A percentile compares a stretch with the other conserved stretches of the same genome.
Conservation (phyloP, 192 early-diverging fungal genomes). For the Coemansia reversa region DNA sequence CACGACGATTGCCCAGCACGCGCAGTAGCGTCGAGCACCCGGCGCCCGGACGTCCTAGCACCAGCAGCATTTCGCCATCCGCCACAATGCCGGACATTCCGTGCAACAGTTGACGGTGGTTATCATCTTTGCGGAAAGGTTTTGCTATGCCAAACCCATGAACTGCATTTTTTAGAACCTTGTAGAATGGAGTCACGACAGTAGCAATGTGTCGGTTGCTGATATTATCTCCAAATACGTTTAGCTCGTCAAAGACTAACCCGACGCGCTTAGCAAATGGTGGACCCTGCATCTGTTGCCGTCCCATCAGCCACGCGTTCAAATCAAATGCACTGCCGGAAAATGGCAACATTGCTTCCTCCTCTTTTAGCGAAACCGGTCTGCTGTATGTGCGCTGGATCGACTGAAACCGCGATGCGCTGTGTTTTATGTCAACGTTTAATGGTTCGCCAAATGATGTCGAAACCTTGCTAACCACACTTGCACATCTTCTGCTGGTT, state of each 20-base stretch:
- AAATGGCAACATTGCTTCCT: slow-evolving; percentile 22
- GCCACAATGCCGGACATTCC: slow-evolving; percentile 64
- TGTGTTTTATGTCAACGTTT: slow-evolving; percentile 39
- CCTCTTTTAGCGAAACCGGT: slow-evolving; percentile 24
- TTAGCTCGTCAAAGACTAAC: slow-evolving; percentile 41
- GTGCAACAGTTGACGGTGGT: slow-evolving; percentile 54
- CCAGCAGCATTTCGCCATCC: slow-evolving; percentile 71
- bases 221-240: slow-evolving; percentile 37
- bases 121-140: slow-evolving; percentile 2
- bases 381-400: slow-evolving; percentile 49
- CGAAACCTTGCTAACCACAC: too few species aligned
- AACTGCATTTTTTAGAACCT: slow-evolving; percentile 17
- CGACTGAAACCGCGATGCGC: slow-evolving; percentile 32
- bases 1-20: slow-evolving; percentile 62
- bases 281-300: slow-evolving; percentile 35
- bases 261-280: slow-evolving; percentile 53
- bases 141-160: slow-evolving; percentile 28
- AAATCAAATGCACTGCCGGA: slow-evolving; percentile 22
- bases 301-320: slow-evolving; percentile 31
- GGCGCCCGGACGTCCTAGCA: slow-evolving; percentile 67
- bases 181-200: slow-evolving; percentile 39
- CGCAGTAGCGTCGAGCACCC: slow-evolving; percentile 68
- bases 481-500: too few species aligned
- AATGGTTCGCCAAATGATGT: slow-evolving; percentile 53
- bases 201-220: slow-evolving; percentile 43